Percentiles rank a stretch among this genome's conserved stretches.
Conservation (phyloP, 164 flowering plant species). For the Pachysandra terminalis region DNA sequence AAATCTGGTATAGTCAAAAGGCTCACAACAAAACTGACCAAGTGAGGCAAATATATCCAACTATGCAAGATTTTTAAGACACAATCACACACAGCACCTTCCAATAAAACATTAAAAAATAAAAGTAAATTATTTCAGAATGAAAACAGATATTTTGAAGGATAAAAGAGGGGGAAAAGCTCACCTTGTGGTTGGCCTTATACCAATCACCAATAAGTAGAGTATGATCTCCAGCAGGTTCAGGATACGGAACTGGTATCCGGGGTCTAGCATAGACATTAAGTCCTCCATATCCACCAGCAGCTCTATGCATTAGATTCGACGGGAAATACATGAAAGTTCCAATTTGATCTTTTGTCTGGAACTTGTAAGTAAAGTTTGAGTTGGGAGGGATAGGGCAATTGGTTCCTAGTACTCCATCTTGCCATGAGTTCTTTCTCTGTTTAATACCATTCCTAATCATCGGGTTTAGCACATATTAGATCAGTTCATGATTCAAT, state of each 20-base stretch:
- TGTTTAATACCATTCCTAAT: slow-evolving; percentile 84
- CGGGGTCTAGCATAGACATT: slow-evolving; percentile 49
- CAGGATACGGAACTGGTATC: slow-evolving; percentile 65
- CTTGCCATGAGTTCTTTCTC: slow-evolving; percentile 92
- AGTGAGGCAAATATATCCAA: neutral
- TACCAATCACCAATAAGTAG: slow-evolving; percentile 81
- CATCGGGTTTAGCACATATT: neutral
- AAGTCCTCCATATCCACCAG: slow-evolving; percentile 75
- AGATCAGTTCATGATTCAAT: too few species aligned
- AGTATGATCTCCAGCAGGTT: slow-evolving; percentile 58
- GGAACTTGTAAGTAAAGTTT: slow-evolving; percentile 69
- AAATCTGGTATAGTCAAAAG: too few species aligned
- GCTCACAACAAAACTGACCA: too few species aligned
- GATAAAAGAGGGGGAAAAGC: neutral
- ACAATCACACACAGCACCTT: too few species aligned
- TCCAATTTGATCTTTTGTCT: slow-evolving; percentile 87
- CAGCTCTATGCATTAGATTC: slow-evolving; percentile 61
- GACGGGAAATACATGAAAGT: slow-evolving; percentile 70
- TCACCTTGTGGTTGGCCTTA: slow-evolving; percentile 70
- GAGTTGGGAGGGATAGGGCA: slow-evolving; percentile 78
- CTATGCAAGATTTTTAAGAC: too few species aligned
- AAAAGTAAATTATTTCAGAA: too few species aligned
- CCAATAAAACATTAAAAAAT: too few species aligned
- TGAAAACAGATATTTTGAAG: neutral
- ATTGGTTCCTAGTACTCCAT: slow-evolving; percentile 87